Conservation (phyloP, 2,329 filamentous ascomycete genomes). For the Helotiales sp. region DNA sequence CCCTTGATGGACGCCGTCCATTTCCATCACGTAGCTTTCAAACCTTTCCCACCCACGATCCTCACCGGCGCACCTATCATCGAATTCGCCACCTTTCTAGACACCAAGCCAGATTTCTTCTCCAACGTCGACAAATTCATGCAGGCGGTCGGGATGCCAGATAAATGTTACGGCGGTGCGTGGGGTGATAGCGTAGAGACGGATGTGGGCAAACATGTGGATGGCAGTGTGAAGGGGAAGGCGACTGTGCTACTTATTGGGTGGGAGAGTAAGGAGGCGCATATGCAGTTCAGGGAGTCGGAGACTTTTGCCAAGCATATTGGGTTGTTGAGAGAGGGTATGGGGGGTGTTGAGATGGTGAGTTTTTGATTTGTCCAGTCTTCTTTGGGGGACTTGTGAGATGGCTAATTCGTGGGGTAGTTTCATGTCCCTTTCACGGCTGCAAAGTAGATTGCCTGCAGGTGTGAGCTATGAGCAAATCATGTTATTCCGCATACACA, state of each 20-base stretch:
- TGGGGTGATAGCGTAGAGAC: conserved; percentile 25
- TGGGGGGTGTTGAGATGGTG: conserved; percentile 29
- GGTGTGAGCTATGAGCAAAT: background rate
- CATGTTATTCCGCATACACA: too few relatives aligned
- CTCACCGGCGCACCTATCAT: conserved; percentile 23
- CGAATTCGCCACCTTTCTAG: conserved; percentile 34
- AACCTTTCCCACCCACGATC: conserved; percentile 18
- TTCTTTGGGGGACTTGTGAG: too few relatives aligned
- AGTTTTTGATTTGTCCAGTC: background rate
- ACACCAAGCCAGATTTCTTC: conserved; percentile 8
- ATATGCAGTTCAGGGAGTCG: conserved; percentile 35
- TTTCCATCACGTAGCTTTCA: conserved; percentile 26
- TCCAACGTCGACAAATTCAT: conserved; percentile 24
- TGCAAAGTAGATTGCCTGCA: background rate
- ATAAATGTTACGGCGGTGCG: conserved; percentile 12
- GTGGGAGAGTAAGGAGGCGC: conserved; percentile 36
- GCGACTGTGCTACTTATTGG: conserved; percentile 28
- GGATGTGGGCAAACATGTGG: conserved; percentile 22
- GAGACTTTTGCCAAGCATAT: conserved; percentile 32
- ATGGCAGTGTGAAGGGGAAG: conserved; percentile 24
- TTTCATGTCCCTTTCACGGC: background rate
- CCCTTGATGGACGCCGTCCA: conserved; percentile 22
- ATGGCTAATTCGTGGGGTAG: background rate
- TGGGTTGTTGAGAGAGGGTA: conserved; percentile 25
- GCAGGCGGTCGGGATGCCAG: conserved; percentile 11